These are phyloP conservation scores for Xylaria sp. DNA, from an alignment of 2,329 filamentous ascomycete genomes.

Conservation along the genomic window DNA sequence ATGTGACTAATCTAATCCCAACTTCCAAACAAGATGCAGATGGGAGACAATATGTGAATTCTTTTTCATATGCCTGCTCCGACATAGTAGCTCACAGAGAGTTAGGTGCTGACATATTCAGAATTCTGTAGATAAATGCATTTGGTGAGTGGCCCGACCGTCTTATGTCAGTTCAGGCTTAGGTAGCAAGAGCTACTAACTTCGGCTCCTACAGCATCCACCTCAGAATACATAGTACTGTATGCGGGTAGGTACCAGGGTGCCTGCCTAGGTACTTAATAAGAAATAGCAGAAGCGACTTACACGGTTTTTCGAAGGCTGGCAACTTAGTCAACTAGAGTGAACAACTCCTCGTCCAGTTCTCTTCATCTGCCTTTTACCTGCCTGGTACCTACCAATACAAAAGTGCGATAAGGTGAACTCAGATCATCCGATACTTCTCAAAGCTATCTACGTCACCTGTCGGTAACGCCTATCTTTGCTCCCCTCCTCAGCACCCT, in stretches of 20 bases:
- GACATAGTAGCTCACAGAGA: too few species aligned
- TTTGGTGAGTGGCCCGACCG: not conserved
- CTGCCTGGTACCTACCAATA: not conserved
- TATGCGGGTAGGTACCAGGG: not conserved
- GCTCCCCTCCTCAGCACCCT: slow-evolving; percentile 3
- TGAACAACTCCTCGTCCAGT: not conserved
- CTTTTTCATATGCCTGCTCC: too few species aligned
- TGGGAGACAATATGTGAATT: too few species aligned
- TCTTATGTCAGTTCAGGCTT: not conserved
- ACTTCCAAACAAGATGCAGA: not conserved
- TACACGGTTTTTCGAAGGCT: too few species aligned
- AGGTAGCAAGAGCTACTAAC: not conserved
- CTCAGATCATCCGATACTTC: not conserved
- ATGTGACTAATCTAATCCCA: not conserved
- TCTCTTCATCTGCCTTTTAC: not conserved
- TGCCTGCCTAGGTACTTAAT: not conserved
- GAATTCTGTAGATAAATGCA: not conserved
- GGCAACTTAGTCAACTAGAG: too few species aligned
- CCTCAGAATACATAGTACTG: not conserved
- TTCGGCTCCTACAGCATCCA: not conserved
- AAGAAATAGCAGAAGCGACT: not conserved
- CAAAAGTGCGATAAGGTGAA: not conserved
- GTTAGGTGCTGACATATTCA: not conserved
- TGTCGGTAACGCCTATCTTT: not conserved
- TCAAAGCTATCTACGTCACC: not conserved